Percentiles rank a stretch among this genome's conserved stretches.
phyloP scores from a whole-genome alignment of 257 asterid species.

The Gynochthodes officinalis region DNA sequence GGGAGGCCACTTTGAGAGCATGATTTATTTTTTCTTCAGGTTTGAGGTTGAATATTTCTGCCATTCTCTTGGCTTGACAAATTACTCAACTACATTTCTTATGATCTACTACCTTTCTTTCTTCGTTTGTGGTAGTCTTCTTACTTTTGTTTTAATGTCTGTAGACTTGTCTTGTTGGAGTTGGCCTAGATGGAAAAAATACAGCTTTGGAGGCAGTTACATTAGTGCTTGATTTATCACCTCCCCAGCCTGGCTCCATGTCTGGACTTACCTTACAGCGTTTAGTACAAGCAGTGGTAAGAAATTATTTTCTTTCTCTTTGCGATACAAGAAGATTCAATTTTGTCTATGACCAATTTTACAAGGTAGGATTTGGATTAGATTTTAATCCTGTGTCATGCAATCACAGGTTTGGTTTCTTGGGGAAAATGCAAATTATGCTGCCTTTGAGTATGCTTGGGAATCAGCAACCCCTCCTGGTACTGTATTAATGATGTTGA shows the following conservation, averaged over 20 bases:
- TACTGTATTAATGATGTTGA: constrained; percentile 97
- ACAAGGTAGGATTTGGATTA: not conserved
- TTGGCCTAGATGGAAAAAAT: constrained; percentile 97
- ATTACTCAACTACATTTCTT: not conserved
- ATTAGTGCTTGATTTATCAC: constrained; percentile 95
- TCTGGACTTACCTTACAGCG: constrained; percentile 82
- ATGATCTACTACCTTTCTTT: not conserved
- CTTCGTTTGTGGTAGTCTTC: not conserved
- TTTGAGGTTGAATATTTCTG: too few species aligned
- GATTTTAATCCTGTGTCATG: constrained; percentile 17
- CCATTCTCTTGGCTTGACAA: constrained; percentile 73
- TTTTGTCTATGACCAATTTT: constrained; percentile 9
- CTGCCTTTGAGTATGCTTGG: constrained; percentile 99
- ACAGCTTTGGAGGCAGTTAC: constrained; percentile 98
- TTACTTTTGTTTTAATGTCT: constrained; percentile 14
- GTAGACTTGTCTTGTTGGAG: constrained; percentile 98
- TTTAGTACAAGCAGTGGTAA: constrained; percentile 97
- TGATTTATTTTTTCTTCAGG: not conserved
- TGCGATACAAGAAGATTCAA: constrained; percentile 15
- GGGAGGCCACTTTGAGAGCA: not conserved
- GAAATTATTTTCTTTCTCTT: constrained; percentile 23
- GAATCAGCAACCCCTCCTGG: constrained; percentile 99
- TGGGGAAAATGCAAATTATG: constrained; percentile 99
- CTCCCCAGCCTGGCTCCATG: constrained; percentile 93
- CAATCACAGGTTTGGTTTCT: constrained; percentile 91